Conservation (phyloP, 805 yeast genomes). For the Monosporozyma servazzii region DNA sequence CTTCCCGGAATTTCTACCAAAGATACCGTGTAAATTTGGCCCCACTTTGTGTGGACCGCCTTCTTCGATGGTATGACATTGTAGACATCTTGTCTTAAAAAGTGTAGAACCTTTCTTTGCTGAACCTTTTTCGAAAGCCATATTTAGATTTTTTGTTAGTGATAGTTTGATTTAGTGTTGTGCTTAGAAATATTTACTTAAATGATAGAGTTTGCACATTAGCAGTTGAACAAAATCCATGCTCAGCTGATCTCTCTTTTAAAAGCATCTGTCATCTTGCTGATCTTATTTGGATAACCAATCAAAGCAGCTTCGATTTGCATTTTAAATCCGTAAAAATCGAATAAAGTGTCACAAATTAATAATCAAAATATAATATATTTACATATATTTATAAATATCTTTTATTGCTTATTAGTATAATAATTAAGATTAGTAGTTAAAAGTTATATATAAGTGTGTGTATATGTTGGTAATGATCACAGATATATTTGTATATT, state of each 20-base stretch:
- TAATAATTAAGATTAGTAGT: no score
- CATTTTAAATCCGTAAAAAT: background rate
- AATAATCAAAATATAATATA: no score
- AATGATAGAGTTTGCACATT: background rate
- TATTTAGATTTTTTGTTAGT: background rate
- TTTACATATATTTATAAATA: no score
- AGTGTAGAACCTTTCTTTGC: conserved; percentile 94
- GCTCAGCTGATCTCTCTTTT: background rate
- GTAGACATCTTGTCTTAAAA: conserved; percentile 97
- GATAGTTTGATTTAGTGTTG: background rate
- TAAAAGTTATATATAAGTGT: no score
- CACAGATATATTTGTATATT: no score
- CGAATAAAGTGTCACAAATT: background rate
- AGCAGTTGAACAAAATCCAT: background rate
- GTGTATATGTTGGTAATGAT: no score
- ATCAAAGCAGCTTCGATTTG: background rate
- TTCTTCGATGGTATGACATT: conserved; percentile 93
- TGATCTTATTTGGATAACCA: background rate
- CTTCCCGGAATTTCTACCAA: conserved; percentile 86
- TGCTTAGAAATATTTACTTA: no score
- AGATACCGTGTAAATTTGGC: conserved; percentile 93
- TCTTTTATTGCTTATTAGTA: no score
- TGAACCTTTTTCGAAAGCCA: conserved; percentile 3
- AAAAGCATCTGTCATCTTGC: background rate
- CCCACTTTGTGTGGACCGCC: conserved; percentile 99